A percentile compares a stretch with the other conserved stretches of the same genome.
These are phyloP conservation scores for Juglanconis sp. DNA, from an alignment of 2,329 filamentous ascomycete genomes.

Conservation along the genomic window DNA sequence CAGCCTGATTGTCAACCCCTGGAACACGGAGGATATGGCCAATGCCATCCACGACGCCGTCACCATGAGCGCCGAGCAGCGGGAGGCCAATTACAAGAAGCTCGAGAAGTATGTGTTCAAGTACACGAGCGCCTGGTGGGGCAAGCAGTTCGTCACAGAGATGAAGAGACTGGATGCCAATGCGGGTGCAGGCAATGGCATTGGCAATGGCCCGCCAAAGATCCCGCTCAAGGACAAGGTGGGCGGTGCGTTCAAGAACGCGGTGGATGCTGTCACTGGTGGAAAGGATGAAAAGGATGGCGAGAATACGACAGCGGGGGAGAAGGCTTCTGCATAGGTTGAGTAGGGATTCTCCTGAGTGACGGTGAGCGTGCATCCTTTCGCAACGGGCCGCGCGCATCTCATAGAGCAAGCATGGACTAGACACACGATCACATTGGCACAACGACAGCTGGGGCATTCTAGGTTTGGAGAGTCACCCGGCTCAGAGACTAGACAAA, in stretches of 20 bases:
- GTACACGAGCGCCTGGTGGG: conserved; percentile 98
- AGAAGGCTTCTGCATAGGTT: conserved; percentile 1
- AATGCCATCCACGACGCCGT: conserved; percentile 95
- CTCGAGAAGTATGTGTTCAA: conserved; percentile 94
- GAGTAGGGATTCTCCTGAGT: not conserved
- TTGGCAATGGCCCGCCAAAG: conserved; percentile 15
- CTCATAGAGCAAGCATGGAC: not conserved
- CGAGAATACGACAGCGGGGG: conserved; percentile 1
- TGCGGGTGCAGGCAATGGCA: conserved; percentile 21
- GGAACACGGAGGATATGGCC: conserved; percentile 95
- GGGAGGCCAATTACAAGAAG: conserved; percentile 83
- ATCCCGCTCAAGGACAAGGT: conserved; percentile 18
- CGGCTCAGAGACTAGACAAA: not conserved
- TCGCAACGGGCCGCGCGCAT: not conserved
- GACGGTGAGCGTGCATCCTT: not conserved
- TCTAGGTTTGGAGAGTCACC: not conserved
- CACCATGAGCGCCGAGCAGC: conserved; percentile 88
- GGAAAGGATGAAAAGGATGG: not conserved
- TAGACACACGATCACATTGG: not conserved
- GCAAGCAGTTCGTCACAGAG: conserved; percentile 85
- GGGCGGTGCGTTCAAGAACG: conserved; percentile 9
- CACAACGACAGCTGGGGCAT: not conserved
- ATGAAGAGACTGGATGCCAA: conserved; percentile 53
- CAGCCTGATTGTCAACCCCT: conserved; percentile 92
- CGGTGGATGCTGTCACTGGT: conserved; percentile 13